These are phyloP conservation scores for Tylopilus sp. DNA, from an alignment of 768 basidiomycete genomes.

Conservation along the genomic window DNA sequence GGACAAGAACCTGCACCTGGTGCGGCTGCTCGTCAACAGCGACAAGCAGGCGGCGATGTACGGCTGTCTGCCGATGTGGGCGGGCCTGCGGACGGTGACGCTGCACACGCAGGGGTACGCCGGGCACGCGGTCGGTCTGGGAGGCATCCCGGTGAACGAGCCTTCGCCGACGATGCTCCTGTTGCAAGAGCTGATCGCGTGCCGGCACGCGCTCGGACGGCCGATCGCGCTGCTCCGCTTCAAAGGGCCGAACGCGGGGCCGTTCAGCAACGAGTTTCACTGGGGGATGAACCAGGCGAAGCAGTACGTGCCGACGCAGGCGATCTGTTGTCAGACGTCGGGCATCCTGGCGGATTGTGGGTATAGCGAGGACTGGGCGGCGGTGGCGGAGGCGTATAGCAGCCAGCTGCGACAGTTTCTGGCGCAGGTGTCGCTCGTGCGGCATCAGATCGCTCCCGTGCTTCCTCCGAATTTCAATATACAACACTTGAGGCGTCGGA, in stretches of 20 bases:
- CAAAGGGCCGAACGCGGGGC: conserved; percentile 29
- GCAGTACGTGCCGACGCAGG: conserved; percentile 24
- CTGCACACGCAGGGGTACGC: conserved; percentile 30
- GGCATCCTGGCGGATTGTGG: conserved; percentile 27
- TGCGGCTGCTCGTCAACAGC: conserved; percentile 32
- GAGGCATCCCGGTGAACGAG: conserved; percentile 27
- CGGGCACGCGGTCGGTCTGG: conserved; percentile 14
- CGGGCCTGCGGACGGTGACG: conserved; percentile 22
- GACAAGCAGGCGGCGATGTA: conserved; percentile 32
- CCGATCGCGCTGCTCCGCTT: conserved; percentile 23
- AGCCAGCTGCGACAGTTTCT: conserved; percentile 29
- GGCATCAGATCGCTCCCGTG: conserved; percentile 31
- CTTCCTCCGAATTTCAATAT: conserved; percentile 32
- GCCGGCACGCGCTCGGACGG: conserved; percentile 19
- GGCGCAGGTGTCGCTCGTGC: conserved; percentile 28
- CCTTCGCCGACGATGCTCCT: conserved; percentile 29
- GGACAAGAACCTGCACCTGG: conserved; percentile 27
- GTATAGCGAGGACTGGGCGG: conserved; percentile 27
- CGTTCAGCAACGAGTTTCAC: conserved; percentile 28
- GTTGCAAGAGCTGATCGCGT: conserved; percentile 26
- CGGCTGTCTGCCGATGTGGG: conserved; percentile 30
- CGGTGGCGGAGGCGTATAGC: conserved; percentile 29
- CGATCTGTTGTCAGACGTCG: conserved; percentile 18
- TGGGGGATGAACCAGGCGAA: conserved; percentile 28
- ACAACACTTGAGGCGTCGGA: conserved; percentile 30